Conservation (phyloP, 1,284 basidiomycete species). For the Rhodofomes roseus region DNA sequence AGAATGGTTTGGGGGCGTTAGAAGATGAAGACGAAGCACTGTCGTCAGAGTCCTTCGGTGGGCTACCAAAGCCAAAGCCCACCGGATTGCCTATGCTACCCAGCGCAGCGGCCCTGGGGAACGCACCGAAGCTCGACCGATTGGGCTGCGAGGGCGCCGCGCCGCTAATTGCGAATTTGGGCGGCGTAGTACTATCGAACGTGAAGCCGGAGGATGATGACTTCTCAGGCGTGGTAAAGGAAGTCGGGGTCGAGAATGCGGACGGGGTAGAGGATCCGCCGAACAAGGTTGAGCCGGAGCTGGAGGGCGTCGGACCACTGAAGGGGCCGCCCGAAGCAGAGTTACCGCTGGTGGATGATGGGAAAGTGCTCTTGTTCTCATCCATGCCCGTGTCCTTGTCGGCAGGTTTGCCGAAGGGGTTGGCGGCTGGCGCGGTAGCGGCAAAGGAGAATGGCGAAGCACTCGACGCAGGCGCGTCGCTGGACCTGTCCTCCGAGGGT, state of each 20-base stretch:
- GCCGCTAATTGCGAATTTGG: conserved; percentile 23
- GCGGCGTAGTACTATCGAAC: conserved; percentile 20
- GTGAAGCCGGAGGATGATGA: conserved; percentile 17
- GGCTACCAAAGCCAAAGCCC: conserved; percentile 52
- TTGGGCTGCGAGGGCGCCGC: conserved; percentile 12
- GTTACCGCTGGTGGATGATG: neutral
- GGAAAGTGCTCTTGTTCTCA: conserved; percentile 12
- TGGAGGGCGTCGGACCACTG: neutral
- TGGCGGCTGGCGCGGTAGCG: neutral
- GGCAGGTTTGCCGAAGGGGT: conserved; percentile 19
- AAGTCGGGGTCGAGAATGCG: conserved; percentile 7
- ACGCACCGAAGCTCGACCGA: conserved; percentile 12
- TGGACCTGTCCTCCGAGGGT: neutral
- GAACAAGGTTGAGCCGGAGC: conserved; percentile 8
- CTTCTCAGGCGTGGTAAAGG: conserved; percentile 17
- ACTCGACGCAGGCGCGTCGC: neutral
- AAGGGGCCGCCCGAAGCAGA: neutral
- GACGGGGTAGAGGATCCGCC: conserved; percentile 3
- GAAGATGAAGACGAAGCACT: conserved; percentile 7
- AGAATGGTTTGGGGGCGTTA: conserved; percentile 6
- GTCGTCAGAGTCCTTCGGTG: conserved; percentile 30
- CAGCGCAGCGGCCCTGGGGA: conserved; percentile 10
- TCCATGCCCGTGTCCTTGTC: conserved; percentile 11
- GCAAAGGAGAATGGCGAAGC: conserved; percentile 2
- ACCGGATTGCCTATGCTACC: conserved; percentile 57